These are phyloP conservation scores for Trichosanthes truncata DNA, from an alignment of 306 rosid genomes.

Conservation along the genomic window DNA sequence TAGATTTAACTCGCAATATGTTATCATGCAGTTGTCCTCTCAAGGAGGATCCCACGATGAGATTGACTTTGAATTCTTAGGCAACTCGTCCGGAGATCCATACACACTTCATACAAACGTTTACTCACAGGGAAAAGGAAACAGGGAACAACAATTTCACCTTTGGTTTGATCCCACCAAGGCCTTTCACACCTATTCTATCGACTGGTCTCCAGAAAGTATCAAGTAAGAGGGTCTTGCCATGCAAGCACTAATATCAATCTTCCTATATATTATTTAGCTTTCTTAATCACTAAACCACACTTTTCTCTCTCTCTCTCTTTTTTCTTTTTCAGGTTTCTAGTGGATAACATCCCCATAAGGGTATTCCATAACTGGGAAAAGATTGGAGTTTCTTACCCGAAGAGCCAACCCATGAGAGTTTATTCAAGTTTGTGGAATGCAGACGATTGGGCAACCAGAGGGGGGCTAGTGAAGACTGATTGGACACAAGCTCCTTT, in stretches of 20 bases:
- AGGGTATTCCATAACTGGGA: slow-evolving; percentile 32
- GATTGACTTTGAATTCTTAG: slow-evolving; percentile 44
- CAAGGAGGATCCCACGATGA: slow-evolving; percentile 38
- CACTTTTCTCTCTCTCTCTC: neutral
- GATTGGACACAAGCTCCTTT: slow-evolving; percentile 45
- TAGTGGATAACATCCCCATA: slow-evolving; percentile 28
- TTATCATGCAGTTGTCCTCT: slow-evolving; percentile 51
- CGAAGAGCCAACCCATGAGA: slow-evolving; percentile 30
- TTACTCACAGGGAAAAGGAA: slow-evolving; percentile 26
- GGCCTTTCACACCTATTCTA: slow-evolving; percentile 33
- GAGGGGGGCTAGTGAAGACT: slow-evolving; percentile 38
- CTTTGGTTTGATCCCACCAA: slow-evolving; percentile 44
- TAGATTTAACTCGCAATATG: neutral
- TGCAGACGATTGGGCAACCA: slow-evolving; percentile 42
- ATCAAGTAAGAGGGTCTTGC: slow-evolving; percentile 22
- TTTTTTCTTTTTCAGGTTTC: neutral
- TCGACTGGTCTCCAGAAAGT: slow-evolving; percentile 27
- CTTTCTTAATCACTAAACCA: neutral
- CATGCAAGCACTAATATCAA: neutral
- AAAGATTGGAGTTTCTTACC: slow-evolving; percentile 21
- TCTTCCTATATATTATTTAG: neutral
- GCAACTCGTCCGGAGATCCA: slow-evolving; percentile 29
- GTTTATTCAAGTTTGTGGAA: slow-evolving; percentile 38
- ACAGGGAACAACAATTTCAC: slow-evolving; percentile 30
- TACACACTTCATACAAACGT: slow-evolving; percentile 35